These are phyloP conservation scores for Rhododendron griersonianum DNA, from an alignment of 148 eudicot genomes.

Conservation along the genomic window DNA sequence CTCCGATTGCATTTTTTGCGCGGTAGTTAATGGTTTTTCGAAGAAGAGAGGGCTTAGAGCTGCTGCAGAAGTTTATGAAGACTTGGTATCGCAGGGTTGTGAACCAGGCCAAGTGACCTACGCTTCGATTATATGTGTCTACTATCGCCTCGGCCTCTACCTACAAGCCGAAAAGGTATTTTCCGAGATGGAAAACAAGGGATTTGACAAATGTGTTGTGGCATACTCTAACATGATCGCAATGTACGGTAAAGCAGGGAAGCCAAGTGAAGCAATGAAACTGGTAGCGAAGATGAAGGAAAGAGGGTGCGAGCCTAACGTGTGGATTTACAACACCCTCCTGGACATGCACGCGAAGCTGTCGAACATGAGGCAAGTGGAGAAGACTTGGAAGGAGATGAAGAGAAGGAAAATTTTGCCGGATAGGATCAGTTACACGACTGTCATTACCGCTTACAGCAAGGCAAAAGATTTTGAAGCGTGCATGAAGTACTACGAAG, in stretches of 20 bases:
- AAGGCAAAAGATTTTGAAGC: slow-evolving; percentile 57
- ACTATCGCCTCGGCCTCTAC: slow-evolving; percentile 52
- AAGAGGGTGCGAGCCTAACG: slow-evolving; percentile 76
- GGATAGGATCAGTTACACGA: slow-evolving; percentile 77
- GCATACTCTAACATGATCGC: slow-evolving; percentile 91
- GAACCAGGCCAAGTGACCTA: slow-evolving; percentile 93
- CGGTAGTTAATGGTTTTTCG: slow-evolving; percentile 73
- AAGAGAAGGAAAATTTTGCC: slow-evolving; percentile 59
- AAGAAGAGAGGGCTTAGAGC: slow-evolving; percentile 56
- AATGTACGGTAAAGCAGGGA: slow-evolving; percentile 68
- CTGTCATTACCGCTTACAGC: slow-evolving; percentile 64
- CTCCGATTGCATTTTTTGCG: slow-evolving; percentile 83
- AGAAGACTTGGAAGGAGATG: slow-evolving; percentile 93
- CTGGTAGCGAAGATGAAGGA: slow-evolving; percentile 88
- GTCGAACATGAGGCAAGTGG: slow-evolving; percentile 60
- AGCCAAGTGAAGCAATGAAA: slow-evolving; percentile 64
- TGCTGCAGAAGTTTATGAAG: slow-evolving; percentile 52
- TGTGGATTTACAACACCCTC: slow-evolving; percentile 85
- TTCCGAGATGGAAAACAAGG: slow-evolving; percentile 60
- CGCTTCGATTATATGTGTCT: slow-evolving; percentile 63
- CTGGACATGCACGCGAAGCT: slow-evolving; percentile 69
- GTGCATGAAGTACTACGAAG: slow-evolving; percentile 48
- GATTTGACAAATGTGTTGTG: slow-evolving; percentile 74
- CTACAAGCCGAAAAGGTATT: slow-evolving; percentile 51
- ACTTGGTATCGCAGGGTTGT: slow-evolving; percentile 37